These are phyloP conservation scores for Pseudonectria buxi DNA, from an alignment of 2,329 filamentous ascomycete genomes.

Conservation along the genomic window DNA sequence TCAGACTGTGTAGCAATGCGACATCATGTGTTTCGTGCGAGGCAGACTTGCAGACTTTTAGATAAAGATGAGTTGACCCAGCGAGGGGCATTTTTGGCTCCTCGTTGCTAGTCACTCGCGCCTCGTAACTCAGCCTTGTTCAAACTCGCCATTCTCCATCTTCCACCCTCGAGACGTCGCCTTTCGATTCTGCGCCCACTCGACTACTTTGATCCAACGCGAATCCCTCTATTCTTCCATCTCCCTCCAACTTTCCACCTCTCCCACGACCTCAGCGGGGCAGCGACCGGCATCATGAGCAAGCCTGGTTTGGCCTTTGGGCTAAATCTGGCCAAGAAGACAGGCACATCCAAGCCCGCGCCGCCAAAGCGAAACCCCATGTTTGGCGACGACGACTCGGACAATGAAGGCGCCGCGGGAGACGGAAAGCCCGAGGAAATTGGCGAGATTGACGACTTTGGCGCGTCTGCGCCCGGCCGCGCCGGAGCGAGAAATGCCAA, in stretches of 20 bases:
- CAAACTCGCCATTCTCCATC: too few relatives aligned
- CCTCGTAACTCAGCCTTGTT: too few relatives aligned
- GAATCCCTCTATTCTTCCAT: too few relatives aligned
- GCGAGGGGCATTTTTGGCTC: too few relatives aligned
- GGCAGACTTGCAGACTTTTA: too few relatives aligned
- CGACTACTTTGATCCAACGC: too few relatives aligned
- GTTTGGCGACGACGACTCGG: constrained; percentile 51
- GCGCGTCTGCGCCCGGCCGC: constrained; percentile 18
- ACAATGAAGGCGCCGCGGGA: constrained; percentile 37
- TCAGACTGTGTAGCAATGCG: too few relatives aligned
- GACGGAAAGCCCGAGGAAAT: constrained; percentile 47
- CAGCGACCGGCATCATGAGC: constrained; percentile 31
- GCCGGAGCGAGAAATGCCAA: constrained; percentile 26
- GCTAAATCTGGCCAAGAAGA: constrained; percentile 55
- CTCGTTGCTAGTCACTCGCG: too few relatives aligned
- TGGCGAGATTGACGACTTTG: constrained; percentile 54
- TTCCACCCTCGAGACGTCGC: too few relatives aligned
- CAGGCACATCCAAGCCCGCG: constrained; percentile 40
- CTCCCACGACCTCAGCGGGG: neutral
- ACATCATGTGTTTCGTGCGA: too few relatives aligned
- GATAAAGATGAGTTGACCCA: too few relatives aligned
- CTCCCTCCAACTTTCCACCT: neutral
- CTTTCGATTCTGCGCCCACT: too few relatives aligned
- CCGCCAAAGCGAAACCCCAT: constrained; percentile 47
- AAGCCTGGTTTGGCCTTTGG: constrained; percentile 47